Base-by-base conservation (phyloP, 2,329 filamentous ascomycete species). In the Corinectria fuckeliana region DNA sequence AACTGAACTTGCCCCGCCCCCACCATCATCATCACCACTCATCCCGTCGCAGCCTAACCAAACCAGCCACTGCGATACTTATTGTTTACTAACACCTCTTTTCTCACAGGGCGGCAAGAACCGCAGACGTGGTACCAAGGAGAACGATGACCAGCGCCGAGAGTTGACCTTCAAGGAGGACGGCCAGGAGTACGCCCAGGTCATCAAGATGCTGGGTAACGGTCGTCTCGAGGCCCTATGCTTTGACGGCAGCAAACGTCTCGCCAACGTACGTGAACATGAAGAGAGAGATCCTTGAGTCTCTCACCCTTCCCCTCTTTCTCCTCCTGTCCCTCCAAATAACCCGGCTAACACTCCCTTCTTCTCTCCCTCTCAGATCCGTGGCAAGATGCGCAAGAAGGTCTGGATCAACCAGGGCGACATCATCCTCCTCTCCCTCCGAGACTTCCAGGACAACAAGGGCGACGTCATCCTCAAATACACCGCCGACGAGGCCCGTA, bases 371-470 rank as follows among this genome's bases (percentile, higher is more conserved):
- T 10, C 26, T 9, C 45, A 78, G 76, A 78, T 78, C 50, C 92
- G 94, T 66, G 94, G 94, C 81, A 98, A 99, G 82, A 91, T 99
- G 74, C 89, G 95, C 74, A 99, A 99, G 87, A 99, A 99, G 87
- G 95, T 98, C 79, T 97, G 93, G 93, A 97, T 97, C 86, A 97
- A 97, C 85, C 93, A 97, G 82, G 93, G 93, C 75, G 92, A 97
- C 77, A 97, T 97, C 77, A 93, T 94, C 77, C 87, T 94, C 44
- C 84, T 94, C 62, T 93, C 90, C 32, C 89, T 96, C 62, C 91
- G 92, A 71, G 93, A 96, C 78, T 96, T 96, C 82, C 92, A 96
- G 77, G 92, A 95, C 80, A 91, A 94, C 81, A 96, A 96, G 82
- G 93, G 93, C 77, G 93, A 97, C 77, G 96, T 97, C 78, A 95